Percentiles rank a stretch among this genome's conserved stretches.
Evolutionary conservation across 306 rosid species (phyloP).

Genomic region (Sphenostylis stenocarpa): DNA sequence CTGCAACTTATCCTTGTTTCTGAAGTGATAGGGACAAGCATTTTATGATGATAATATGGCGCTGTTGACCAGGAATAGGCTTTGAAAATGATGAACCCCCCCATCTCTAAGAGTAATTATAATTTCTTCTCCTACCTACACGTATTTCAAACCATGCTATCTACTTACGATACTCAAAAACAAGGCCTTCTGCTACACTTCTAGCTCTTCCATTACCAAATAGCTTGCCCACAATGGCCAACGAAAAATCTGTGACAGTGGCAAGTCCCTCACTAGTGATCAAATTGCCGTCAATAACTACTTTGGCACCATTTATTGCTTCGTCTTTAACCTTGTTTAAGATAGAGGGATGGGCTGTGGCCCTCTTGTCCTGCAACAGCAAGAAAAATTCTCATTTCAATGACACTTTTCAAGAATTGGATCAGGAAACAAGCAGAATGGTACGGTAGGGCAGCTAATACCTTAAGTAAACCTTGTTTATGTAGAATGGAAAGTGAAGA

Average conservation of each 20-base stretch:
- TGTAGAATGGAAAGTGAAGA: constrained; percentile 70
- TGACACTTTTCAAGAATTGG: background rate
- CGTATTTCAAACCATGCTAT: constrained; percentile 24
- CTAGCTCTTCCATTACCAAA: constrained; percentile 86
- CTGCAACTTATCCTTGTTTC: background rate
- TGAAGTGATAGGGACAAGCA: background rate
- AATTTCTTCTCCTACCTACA: constrained; percentile 3
- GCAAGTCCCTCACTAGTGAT: constrained; percentile 80
- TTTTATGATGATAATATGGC: background rate
- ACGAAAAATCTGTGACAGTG: constrained; percentile 65
- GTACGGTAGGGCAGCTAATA: constrained; percentile 24
- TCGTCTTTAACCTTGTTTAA: constrained; percentile 39
- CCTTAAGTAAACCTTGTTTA: constrained; percentile 87
- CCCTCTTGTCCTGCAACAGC: constrained; percentile 66
- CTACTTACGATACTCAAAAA: constrained; percentile 68
- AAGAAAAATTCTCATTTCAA: constrained; percentile 11
- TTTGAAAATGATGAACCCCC: constrained; percentile 5
- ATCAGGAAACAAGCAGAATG: constrained; percentile 29
- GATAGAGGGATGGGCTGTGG: constrained; percentile 54
- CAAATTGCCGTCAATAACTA: constrained; percentile 89
- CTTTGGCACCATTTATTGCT: constrained; percentile 53
- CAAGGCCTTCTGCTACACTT: constrained; percentile 96
- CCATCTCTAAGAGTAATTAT: background rate
- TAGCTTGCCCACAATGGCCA: constrained; percentile 80
- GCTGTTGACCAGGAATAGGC: background rate